phyloP scores from a whole-genome alignment of 2,329 filamentous ascomycete genomes.

The Alternaria gaisen region DNA sequence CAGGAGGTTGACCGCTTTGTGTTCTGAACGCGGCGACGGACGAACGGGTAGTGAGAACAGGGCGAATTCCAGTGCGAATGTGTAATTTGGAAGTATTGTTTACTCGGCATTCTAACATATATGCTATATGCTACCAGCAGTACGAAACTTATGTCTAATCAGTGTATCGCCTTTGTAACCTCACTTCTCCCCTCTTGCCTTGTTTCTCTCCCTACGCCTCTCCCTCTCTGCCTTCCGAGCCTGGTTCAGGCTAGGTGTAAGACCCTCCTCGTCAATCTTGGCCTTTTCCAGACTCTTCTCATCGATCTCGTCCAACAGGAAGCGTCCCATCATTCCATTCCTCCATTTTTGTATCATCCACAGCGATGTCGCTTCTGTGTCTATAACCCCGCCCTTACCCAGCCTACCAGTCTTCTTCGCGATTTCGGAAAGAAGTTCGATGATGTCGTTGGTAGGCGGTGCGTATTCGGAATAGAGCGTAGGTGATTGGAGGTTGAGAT shows the following conservation, averaged over 20 bases:
- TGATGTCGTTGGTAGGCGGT: conserved; percentile 85
- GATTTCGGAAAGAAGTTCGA: conserved; percentile 73
- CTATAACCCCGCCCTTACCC: conserved; percentile 74
- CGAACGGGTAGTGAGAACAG: background rate
- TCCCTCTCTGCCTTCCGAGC: conserved; percentile 73
- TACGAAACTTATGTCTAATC: background rate
- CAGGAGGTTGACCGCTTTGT: background rate
- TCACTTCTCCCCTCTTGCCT: conserved; percentile 31
- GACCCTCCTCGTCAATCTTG: conserved; percentile 56
- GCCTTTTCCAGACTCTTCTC: conserved; percentile 66
- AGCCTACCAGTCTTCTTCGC: conserved; percentile 80
- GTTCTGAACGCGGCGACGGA: background rate
- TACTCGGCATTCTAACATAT: no score
- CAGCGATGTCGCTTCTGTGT: conserved; percentile 76
- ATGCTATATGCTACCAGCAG: background rate
- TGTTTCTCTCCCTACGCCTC: conserved; percentile 46
- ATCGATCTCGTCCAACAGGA: conserved; percentile 79
- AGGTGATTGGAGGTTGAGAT: conserved; percentile 75
- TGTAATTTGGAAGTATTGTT: no score
- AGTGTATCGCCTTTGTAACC: background rate
- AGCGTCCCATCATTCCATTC: conserved; percentile 75
- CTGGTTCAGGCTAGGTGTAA: conserved; percentile 70
- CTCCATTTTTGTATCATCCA: conserved; percentile 87
- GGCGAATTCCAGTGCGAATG: background rate
- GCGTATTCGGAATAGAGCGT: conserved; percentile 71